phyloP scores from a whole-genome alignment of 78 protist genomes.

The Tieghemostelium lacteum region DNA sequence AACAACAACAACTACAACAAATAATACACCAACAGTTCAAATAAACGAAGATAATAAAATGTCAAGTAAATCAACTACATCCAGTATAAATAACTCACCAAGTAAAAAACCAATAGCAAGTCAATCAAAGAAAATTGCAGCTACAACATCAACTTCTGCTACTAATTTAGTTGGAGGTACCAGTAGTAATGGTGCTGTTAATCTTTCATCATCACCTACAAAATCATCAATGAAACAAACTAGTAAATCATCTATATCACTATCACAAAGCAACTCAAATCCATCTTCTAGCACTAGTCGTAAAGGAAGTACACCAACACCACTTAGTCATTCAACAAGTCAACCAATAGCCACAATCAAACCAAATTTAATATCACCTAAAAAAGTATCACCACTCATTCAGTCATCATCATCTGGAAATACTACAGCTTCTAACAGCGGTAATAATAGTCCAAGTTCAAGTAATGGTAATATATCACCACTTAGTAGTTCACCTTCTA shows the following conservation, averaged over 20 bases:
- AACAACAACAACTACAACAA: neutral
- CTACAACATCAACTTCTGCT: neutral
- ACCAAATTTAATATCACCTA: neutral
- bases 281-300: no score
- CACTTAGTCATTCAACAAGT: slow-evolving; percentile 8
- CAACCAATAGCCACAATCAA: slow-evolving; percentile 5
- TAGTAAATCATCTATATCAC: neutral
- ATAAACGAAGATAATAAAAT: neutral
- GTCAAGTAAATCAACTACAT: slow-evolving; percentile 4
- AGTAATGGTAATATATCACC: neutral
- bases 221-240: neutral
- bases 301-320: slow-evolving; percentile 3
- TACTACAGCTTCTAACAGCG: neutral
- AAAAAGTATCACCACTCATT: neutral
- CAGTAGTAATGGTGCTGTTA: no score
- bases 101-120: neutral
- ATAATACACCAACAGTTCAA: neutral
- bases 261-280: no score
- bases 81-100: neutral
- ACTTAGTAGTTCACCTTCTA: slow-evolving; percentile 15
- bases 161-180: no score
- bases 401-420: neutral
- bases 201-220: neutral
- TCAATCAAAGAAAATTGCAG: neutral
- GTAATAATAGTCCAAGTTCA: neutral